phyloP scores from a whole-genome alignment of 2,329 filamentous ascomycete species.

The Cladosporium oxysporum region DNA sequence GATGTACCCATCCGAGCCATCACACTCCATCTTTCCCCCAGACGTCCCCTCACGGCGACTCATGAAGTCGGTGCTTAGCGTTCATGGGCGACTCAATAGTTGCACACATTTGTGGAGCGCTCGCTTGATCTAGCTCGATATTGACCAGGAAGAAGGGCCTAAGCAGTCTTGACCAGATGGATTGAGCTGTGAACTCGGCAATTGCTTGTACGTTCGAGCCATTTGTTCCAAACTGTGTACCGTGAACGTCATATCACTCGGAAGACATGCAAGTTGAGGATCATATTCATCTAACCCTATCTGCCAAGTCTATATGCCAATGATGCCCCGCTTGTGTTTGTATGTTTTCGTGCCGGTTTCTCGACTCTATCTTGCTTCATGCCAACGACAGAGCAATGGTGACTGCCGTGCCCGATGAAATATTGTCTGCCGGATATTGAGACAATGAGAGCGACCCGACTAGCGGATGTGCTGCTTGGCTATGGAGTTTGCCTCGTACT shows the following conservation, averaged over 20 bases:
- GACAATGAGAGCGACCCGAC: background rate
- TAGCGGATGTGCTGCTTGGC: background rate
- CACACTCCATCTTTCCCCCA: background rate
- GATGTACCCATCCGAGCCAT: background rate
- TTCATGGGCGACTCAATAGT: background rate
- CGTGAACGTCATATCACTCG: background rate
- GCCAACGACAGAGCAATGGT: background rate
- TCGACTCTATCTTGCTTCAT: background rate
- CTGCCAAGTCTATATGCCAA: background rate
- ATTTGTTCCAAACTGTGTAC: background rate
- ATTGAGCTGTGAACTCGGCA: background rate
- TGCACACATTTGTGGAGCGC: background rate
- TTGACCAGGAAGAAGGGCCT: background rate
- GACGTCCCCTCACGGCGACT: background rate
- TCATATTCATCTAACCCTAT: background rate
- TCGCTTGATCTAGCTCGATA: background rate
- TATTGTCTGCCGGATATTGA: background rate
- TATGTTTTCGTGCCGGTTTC: background rate
- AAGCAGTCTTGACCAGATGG: background rate
- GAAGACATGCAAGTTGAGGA: background rate
- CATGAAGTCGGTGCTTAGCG: background rate
- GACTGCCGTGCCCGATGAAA: background rate
- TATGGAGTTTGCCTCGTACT: background rate
- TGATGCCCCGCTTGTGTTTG: background rate
- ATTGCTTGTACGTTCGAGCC: background rate